A percentile compares a stretch with the other conserved stretches of the same genome.
Conservation (phyloP, 106 monocot species). For the Iris macrosiphon region DNA sequence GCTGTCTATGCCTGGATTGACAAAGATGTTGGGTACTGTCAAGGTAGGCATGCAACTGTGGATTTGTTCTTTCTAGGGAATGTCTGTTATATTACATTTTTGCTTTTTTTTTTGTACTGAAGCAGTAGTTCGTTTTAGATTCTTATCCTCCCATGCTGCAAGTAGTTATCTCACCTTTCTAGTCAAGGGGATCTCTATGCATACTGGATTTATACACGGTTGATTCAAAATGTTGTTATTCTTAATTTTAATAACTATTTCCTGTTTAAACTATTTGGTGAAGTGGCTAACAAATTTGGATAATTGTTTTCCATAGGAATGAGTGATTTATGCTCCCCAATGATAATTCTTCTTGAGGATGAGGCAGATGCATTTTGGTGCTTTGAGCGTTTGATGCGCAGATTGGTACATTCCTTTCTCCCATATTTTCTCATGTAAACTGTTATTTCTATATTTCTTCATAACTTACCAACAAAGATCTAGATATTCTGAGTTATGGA, state of each 20-base stretch:
- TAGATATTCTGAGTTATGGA: not conserved
- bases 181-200: not conserved
- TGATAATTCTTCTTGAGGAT: slow-evolving; percentile 88
- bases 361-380: slow-evolving; percentile 97
- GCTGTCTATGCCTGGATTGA: slow-evolving; percentile 80
- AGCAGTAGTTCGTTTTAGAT: not conserved
- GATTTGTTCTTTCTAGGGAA: not conserved
- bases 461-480: not conserved
- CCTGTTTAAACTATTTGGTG: not conserved
- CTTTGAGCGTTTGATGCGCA: slow-evolving; percentile 92
- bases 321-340: slow-evolving; percentile 97
- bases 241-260: not conserved
- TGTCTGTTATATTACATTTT: not conserved
- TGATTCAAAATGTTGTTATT: not conserved
- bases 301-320: slow-evolving; percentile 47
- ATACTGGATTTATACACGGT: not conserved
- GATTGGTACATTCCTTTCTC: slow-evolving; percentile 49
- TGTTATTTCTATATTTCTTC: not conserved
- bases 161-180: not conserved
- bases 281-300: not conserved
- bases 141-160: not conserved
- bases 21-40: slow-evolving; percentile 72
- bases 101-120: not conserved
- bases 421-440: no score
- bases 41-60: slow-evolving; percentile 54